Evolutionary conservation across 148 eudicot genomes (phyloP), one percentile per base, ranked within the genome.

Genomic region (Silene uniflora): DNA sequence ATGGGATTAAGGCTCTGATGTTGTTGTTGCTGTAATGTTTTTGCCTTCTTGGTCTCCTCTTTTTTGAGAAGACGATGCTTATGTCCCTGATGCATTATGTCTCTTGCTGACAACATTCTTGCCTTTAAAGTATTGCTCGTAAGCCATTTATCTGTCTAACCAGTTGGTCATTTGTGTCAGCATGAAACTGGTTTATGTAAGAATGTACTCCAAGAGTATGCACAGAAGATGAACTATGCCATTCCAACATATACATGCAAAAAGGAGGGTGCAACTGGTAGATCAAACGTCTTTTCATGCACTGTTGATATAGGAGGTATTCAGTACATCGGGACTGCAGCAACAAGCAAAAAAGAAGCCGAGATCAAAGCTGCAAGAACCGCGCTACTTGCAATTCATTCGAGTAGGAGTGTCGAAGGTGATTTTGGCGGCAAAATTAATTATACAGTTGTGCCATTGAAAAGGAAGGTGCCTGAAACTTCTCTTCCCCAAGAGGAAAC

Each of bases 291-390:
- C 35, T 91, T 69, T 83, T 81, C 89, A 39, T 95, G 98, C 77
- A 82, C 85, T 3, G 93, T 87, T 75, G 96, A 89, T 27, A 85
- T 92, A 42, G 99, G 99, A 14, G 91, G 89, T 19, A 89, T 87
- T 71, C 88, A 84, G 55, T 95, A 95, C 67, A 85, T 92, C 71
- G 99, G 99, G 68, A 90, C 89, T 16, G 67, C 83, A 22, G 94
- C 98, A 54, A 87, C 60, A 75, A 87, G 91, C 10, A 92, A 92
- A 80, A 95, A 92, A 78, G 98, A 95, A 80, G 98, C 98, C 13
- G 99, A 95, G 81, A 88, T 92, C 11, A 95, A 91, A 88, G 99
- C 97, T 72, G 99, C 99, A n/a, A 80, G 97, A 74, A 92, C 93
- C 29, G 98, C 99, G 35, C 76, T 91, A 69, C 82, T 95, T 75